phyloP scores from a whole-genome alignment of 305 asterid genomes.

The Fraxinus sp. region DNA sequence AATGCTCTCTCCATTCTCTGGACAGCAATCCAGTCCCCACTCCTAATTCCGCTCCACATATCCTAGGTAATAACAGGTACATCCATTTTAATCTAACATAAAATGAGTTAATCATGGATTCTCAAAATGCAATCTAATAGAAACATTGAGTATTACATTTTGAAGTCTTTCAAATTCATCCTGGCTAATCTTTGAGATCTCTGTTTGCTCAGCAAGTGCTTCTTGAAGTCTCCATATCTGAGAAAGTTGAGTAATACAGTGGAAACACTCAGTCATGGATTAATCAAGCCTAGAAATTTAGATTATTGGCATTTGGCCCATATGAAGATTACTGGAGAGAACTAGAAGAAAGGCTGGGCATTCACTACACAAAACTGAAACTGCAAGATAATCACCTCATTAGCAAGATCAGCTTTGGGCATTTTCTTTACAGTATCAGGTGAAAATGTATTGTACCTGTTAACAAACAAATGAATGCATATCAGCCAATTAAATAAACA shows the following conservation, averaged over 20 bases:
- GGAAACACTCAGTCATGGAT: neutral
- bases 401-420: constrained; percentile 83
- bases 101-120: neutral
- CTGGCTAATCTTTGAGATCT: constrained; percentile 75
- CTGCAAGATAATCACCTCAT: constrained; percentile 55
- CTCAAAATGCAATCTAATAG: neutral
- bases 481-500: neutral
- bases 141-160: constrained; percentile 45
- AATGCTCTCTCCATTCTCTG: neutral
- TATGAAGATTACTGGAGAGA: neutral
- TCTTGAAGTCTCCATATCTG: constrained; percentile 90
- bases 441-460: constrained; percentile 81
- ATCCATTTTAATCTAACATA: neutral
- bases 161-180: constrained; percentile 90
- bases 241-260: constrained; percentile 14
- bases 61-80: neutral
- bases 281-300: neutral
- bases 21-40: neutral
- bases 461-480: neutral
- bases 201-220: constrained; percentile 73
- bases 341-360: neutral
- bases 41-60: neutral
- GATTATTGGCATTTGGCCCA: neutral
- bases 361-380: neutral
- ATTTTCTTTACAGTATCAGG: constrained; percentile 85